Evolutionary conservation across 2,329 filamentous ascomycete genomes (phyloP).

Genomic region (Mollisiaceae sp.): DNA sequence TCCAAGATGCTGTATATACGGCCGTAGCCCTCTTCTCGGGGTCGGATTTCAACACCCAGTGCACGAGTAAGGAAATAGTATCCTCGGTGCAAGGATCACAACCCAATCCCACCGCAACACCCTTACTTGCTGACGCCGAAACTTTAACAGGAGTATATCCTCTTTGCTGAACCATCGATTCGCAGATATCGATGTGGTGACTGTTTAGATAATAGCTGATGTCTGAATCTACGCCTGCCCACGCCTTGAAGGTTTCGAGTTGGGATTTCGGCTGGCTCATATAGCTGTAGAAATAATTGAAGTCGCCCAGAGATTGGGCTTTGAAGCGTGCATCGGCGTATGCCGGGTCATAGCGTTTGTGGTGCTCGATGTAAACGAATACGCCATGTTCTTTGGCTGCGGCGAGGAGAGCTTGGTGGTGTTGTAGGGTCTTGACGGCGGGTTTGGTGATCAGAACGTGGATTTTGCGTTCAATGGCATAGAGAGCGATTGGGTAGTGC

Average conservation of each 20-base stretch:
- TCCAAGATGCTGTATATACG: conserved; percentile 95
- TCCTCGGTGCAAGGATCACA: conserved; percentile 86
- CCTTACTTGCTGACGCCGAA: conserved; percentile 76
- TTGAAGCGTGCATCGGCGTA: conserved; percentile 86
- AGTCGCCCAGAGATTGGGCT: conserved; percentile 80
- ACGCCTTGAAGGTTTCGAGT: conserved; percentile 42
- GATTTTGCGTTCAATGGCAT: conserved; percentile 85
- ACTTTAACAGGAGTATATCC: conserved; percentile 81
- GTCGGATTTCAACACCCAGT: conserved; percentile 79
- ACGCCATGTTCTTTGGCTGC: conserved; percentile 77
- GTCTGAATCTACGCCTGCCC: conserved; percentile 84
- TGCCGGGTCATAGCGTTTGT: conserved; percentile 94
- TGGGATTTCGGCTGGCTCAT: conserved; percentile 41
- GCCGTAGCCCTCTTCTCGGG: conserved; percentile 76
- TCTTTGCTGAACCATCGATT: conserved; percentile 79
- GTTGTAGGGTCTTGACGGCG: conserved; percentile 80
- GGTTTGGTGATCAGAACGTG: conserved; percentile 96
- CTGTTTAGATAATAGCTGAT: conserved; percentile 97
- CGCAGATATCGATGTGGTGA: conserved; percentile 91
- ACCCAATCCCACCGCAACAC: conserved; percentile 78
- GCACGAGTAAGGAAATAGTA: conserved; percentile 88
- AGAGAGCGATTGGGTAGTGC: conserved; percentile 89
- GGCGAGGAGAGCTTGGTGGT: conserved; percentile 78
- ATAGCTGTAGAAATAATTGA: conserved; percentile 98
- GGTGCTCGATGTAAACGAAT: conserved; percentile 93